phyloP scores from a whole-genome alignment of 2,329 filamentous ascomycete genomes.

The Claviceps monticola region DNA sequence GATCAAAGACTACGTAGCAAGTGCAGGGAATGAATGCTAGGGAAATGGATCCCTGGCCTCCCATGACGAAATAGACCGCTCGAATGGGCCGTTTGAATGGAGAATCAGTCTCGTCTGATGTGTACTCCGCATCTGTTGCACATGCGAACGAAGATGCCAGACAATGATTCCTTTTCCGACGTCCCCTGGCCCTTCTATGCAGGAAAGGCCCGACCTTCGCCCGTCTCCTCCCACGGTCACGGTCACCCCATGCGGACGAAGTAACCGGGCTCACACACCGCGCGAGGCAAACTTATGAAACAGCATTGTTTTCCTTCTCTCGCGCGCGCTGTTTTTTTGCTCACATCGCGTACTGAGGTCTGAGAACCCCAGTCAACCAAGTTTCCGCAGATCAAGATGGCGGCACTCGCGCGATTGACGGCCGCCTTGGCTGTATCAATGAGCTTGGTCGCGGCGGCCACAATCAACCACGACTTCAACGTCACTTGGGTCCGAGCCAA shows the following conservation, averaged over 20 bases:
- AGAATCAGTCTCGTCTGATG: neutral
- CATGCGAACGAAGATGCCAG: too few relatives aligned
- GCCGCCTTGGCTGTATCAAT: slow-evolving; percentile 8
- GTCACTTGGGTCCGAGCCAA: slow-evolving; percentile 58
- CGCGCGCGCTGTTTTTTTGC: neutral
- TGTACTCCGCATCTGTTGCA: too few relatives aligned
- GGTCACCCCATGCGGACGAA: neutral
- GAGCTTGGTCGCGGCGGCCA: slow-evolving; percentile 20
- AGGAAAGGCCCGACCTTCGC: neutral
- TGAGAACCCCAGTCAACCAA: neutral
- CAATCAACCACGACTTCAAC: slow-evolving; percentile 50
- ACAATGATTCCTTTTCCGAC: neutral
- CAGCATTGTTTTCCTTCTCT: neutral
- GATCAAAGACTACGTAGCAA: neutral
- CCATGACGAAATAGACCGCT: neutral
- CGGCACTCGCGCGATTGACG: slow-evolving; percentile 6
- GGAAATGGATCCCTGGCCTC: neutral
- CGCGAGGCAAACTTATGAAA: neutral
- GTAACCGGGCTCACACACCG: neutral
- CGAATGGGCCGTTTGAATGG: neutral
- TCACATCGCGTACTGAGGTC: neutral
- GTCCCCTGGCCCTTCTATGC: neutral
- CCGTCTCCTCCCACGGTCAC: neutral
- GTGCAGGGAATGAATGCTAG: neutral
- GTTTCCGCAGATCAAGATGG: slow-evolving; percentile 6